phyloP scores from a whole-genome alignment of 2,329 filamentous ascomycete species.

The Fusarium marasasianum region DNA sequence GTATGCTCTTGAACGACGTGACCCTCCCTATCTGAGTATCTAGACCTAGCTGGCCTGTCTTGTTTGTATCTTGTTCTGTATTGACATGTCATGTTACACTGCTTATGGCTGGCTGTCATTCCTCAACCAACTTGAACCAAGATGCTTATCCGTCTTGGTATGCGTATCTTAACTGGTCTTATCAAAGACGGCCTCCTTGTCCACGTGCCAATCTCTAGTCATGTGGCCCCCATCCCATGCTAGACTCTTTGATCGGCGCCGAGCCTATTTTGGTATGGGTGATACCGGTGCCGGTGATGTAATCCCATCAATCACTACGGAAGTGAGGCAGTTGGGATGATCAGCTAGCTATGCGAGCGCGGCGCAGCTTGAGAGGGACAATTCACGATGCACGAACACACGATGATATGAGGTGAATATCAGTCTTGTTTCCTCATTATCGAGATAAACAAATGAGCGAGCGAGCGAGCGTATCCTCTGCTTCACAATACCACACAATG shows the following conservation, averaged over 20 bases:
- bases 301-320: constrained; percentile 24
- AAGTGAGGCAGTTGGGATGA: not conserved
- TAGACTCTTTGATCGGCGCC: constrained; percentile 29
- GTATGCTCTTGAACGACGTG: not conserved
- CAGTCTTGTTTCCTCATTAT: constrained; percentile 2
- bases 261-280: constrained; percentile 29
- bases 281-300: constrained; percentile 31
- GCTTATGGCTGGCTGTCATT: not conserved
- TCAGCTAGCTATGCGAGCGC: not conserved
- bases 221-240: constrained; percentile 31
- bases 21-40: not conserved
- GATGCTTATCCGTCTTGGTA: constrained; percentile 1
- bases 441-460: constrained; percentile 6
- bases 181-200: constrained; percentile 4
- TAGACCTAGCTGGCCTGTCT: not conserved
- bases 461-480: constrained; percentile 14
- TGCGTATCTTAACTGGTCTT: constrained; percentile 7
- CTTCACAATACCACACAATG: not conserved
- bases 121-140: not conserved
- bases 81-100: not conserved
- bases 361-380: not conserved
- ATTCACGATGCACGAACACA: not conserved
- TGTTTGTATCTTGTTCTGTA: not conserved
- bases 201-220: constrained; percentile 32
- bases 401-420: not conserved